Evolutionary conservation across 306 rosid species (phyloP).

Genomic region (Begonia peltatifolia): DNA sequence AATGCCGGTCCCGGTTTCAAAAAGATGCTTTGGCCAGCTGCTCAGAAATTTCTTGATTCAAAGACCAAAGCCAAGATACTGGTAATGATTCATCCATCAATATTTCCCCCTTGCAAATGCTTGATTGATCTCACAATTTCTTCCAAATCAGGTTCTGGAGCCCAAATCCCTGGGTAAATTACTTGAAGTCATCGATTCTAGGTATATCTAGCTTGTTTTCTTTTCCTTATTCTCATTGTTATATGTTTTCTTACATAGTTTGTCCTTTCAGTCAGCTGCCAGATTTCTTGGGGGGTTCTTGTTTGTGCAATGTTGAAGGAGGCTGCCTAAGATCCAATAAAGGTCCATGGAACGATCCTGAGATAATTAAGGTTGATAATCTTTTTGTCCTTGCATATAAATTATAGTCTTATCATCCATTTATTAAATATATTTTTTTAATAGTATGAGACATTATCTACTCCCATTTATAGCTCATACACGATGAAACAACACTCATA

Average conservation of each 20-base stretch:
- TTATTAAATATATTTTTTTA: too few species aligned
- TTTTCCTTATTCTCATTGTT: not conserved
- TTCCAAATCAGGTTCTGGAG: conserved; percentile 59
- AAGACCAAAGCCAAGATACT: conserved; percentile 82
- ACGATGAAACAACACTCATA: conserved; percentile 45
- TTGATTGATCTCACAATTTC: conserved; percentile 10
- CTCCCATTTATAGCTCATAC: conserved; percentile 54
- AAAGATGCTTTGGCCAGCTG: conserved; percentile 97
- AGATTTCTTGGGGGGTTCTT: conserved; percentile 87
- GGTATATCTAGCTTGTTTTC: conserved; percentile 26
- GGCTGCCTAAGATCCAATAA: conserved; percentile 79
- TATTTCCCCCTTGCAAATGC: conserved; percentile 5
- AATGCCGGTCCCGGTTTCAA: conserved; percentile 95
- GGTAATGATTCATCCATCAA: conserved; percentile 23
- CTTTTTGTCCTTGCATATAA: conserved; percentile 3
- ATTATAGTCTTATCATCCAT: not conserved
- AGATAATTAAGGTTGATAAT: conserved; percentile 64
- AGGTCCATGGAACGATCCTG: conserved; percentile 92
- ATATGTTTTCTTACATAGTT: conserved; percentile 9
- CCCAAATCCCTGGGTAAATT: conserved; percentile 46
- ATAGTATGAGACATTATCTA: conserved; percentile 10
- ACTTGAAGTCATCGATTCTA: conserved; percentile 67
- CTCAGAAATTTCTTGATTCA: conserved; percentile 71
- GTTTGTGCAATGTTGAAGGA: conserved; percentile 65
- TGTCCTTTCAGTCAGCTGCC: conserved; percentile 74